Evolutionary conservation across 179 eudicot species (phyloP).

Genomic region (Beta lomatogona): DNA sequence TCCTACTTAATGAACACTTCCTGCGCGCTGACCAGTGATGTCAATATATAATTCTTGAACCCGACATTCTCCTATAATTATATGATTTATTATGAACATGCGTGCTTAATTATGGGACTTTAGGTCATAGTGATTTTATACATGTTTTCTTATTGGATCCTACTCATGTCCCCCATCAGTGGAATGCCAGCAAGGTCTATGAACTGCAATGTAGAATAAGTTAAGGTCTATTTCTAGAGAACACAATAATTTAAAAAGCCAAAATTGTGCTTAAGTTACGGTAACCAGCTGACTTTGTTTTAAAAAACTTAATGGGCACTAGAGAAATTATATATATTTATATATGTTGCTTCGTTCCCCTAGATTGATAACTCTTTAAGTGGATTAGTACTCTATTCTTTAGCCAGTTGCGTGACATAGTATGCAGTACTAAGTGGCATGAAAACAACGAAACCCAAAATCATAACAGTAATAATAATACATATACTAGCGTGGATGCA

Average conservation of each 20-base stretch:
- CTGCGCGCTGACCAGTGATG: conserved; percentile 7
- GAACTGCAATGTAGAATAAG: neutral
- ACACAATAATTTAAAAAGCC: neutral
- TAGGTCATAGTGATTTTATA: neutral
- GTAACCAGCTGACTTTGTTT: neutral
- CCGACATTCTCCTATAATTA: conserved; percentile 23
- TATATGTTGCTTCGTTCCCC: neutral
- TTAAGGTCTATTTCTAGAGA: neutral
- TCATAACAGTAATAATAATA: no score
- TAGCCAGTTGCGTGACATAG: neutral
- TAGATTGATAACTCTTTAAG: neutral
- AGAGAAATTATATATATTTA: no score
- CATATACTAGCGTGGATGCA: no score
- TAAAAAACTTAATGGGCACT: no score
- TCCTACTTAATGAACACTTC: conserved; percentile 5
- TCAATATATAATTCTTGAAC: conserved; percentile 13
- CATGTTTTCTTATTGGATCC: conserved; percentile 19
- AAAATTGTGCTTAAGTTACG: conserved; percentile 2
- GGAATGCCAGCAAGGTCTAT: conserved; percentile 14
- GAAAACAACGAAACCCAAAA: neutral
- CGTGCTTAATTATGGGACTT: conserved; percentile 15
- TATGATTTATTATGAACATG: conserved; percentile 16
- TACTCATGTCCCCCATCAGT: conserved; percentile 27
- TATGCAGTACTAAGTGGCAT: conserved; percentile 7
- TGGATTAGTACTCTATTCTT: neutral